Evolutionary conservation across 108 stramenopile genomes (phyloP), one percentile per base, ranked within the genome.

Genomic region (Nitzschia sp.): DNA sequence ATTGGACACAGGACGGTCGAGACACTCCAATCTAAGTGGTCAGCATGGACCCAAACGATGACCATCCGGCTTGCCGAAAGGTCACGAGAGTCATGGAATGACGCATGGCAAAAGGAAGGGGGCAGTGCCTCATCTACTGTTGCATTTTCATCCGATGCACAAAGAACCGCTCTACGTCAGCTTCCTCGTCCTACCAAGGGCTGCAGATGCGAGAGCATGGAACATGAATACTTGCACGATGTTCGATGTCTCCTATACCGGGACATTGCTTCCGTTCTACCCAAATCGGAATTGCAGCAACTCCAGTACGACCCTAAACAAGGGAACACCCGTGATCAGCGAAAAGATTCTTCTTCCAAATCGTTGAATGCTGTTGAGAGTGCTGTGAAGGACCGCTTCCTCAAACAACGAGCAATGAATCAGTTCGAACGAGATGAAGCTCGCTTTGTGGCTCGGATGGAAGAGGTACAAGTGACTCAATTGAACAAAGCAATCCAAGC

Each of bases 361-460:
- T 72, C 54, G 25, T 71, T 86, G 63, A 88, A 78, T 70, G 58
- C 71, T 15, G 66, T 92, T 41, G 86, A 86, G 58, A 73, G 77
- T n/a, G 91, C 88, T 8, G 79, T 79, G 59, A 78, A 80, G 53
- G 81, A 86, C 25, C 64, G 88, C 42, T 67, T 86, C 44, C 22
- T 83, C 11, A 72, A 78, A 51, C 53, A 83, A 38, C 83, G 84
- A 52, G 64, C 53, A 0, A 83, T 82, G 21, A 57, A 63, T 11
- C 78, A 78, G 42, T 64, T 75, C 3, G 71, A 77, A 40, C 66
- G 72, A 15, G 65, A 63, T 50, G 91, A 92, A 75, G 88, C 83
- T 9, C 62, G 72, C 39, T 92, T 89, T 69, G 85, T 92, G 9
- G 63, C 80, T 12, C 61, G 82, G 25, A 92, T 92, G 91, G 91